phyloP scores from a whole-genome alignment of 768 basidiomycete species.

The Amanita exitialis region DNA sequence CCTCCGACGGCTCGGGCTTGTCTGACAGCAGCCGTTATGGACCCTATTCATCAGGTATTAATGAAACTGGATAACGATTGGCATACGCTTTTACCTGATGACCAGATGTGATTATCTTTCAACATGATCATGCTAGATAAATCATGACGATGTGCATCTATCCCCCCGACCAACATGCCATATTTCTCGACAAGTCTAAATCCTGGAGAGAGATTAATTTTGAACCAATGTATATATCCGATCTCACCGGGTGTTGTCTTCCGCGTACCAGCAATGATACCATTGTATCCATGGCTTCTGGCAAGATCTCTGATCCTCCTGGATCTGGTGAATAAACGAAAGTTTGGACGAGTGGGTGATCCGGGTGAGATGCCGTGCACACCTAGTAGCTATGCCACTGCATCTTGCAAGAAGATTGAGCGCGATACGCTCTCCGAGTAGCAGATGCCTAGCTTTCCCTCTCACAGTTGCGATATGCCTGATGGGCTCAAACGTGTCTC shows the following conservation, averaged over 20 bases:
- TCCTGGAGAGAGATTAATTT: constrained; percentile 29
- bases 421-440: constrained; percentile 88
- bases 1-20: constrained; percentile 86
- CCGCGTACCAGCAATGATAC: constrained; percentile 87
- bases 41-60: constrained; percentile 38
- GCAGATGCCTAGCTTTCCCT: constrained; percentile 79
- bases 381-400: constrained; percentile 96
- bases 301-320: constrained; percentile 75
- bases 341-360: background rate
- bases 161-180: constrained; percentile 95
- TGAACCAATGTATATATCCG: background rate
- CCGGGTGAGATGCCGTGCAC: constrained; percentile 16
- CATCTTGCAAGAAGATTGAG: constrained; percentile 91
- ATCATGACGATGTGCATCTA: constrained; percentile 92
- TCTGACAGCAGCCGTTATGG: constrained; percentile 81
- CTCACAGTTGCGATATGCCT: constrained; percentile 85
- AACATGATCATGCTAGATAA: constrained; percentile 99
- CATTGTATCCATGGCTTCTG: constrained; percentile 66
- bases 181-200: constrained; percentile 98
- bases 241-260: constrained; percentile 86
- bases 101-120: constrained; percentile 99
- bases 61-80: constrained; percentile 4
- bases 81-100: constrained; percentile 51
- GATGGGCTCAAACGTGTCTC: constrained; percentile 69
- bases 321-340: constrained; percentile 43